These are phyloP conservation scores for Bonia amplexicaulis DNA, from an alignment of 176 grass and related monocot species.

Conservation along the genomic window DNA sequence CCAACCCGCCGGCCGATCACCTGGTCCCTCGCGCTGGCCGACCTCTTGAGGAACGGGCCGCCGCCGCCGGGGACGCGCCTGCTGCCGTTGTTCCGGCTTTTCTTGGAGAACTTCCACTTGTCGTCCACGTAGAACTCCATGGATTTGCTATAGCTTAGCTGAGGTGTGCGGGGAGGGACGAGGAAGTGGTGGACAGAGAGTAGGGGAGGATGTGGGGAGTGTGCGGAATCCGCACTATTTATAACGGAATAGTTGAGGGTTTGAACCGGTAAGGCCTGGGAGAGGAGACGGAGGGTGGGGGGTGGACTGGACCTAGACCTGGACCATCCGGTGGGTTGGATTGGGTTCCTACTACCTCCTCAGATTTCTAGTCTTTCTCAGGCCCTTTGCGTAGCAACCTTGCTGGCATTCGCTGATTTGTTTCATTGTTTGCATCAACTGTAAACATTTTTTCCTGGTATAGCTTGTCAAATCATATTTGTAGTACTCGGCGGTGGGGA, in stretches of 20 bases:
- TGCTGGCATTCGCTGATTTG: neutral
- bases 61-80: constrained; percentile 38
- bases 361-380: neutral
- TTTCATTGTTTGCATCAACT: neutral
- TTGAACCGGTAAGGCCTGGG: neutral
- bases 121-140: constrained; percentile 83
- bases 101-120: constrained; percentile 96
- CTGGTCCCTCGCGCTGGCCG: constrained; percentile 58
- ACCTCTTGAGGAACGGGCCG: constrained; percentile 44
- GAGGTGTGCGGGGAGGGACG: neutral
- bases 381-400: neutral
- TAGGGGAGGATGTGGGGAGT: constrained; percentile 14
- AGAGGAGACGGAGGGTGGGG: neutral
- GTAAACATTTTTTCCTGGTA: neutral
- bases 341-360: neutral
- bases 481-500: neutral
- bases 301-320: constrained; percentile 1
- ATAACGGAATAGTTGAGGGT: constrained; percentile 31
- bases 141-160: neutral
- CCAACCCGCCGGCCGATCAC: constrained; percentile 20
- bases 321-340: neutral
- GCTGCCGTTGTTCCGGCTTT: constrained; percentile 72
- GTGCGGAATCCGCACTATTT: constrained; percentile 48
- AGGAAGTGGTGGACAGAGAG: neutral
- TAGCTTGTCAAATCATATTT: neutral